Evolutionary conservation across 225 moss, liverwort and hornwort species (phyloP).

Genomic region (Polytrichum commune): DNA sequence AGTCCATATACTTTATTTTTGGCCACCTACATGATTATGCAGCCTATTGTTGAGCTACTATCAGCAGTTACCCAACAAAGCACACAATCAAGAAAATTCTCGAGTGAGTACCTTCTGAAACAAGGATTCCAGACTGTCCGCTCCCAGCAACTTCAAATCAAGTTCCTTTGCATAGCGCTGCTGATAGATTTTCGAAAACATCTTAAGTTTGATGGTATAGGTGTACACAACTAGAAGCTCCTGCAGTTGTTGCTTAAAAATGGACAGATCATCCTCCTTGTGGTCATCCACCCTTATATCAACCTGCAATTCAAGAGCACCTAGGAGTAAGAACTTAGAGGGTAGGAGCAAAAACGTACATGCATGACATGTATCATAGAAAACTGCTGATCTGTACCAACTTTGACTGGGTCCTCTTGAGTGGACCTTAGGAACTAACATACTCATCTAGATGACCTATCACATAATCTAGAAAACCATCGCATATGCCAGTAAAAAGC

Average conservation of each 20-base stretch:
- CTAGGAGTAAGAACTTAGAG: no score
- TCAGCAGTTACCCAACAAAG: neutral
- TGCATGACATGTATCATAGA: no score
- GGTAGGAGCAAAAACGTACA: no score
- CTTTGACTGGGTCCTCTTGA: no score
- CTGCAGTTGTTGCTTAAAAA: conserved; percentile 67
- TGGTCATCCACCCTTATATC: conserved; percentile 55
- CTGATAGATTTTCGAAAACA: conserved; percentile 41
- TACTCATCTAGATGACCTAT: no score
- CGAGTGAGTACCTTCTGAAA: conserved; percentile 48
- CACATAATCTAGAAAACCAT: no score
- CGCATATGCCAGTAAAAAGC: neutral
- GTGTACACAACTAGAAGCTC: conserved; percentile 79
- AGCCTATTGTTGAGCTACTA: neutral
- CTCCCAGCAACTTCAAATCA: conserved; percentile 56
- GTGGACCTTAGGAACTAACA: no score
- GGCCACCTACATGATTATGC: no score
- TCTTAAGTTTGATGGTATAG: conserved; percentile 46
- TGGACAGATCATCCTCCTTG: conserved; percentile 26
- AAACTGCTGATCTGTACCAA: no score
- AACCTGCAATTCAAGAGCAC: conserved; percentile 12
- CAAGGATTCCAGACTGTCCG: conserved; percentile 55
- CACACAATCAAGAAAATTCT: neutral
- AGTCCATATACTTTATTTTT: neutral
- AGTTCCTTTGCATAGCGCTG: conserved; percentile 61